phyloP scores from a whole-genome alignment of 2,329 filamentous ascomycete species.

The Phaeosphaeria sp. region DNA sequence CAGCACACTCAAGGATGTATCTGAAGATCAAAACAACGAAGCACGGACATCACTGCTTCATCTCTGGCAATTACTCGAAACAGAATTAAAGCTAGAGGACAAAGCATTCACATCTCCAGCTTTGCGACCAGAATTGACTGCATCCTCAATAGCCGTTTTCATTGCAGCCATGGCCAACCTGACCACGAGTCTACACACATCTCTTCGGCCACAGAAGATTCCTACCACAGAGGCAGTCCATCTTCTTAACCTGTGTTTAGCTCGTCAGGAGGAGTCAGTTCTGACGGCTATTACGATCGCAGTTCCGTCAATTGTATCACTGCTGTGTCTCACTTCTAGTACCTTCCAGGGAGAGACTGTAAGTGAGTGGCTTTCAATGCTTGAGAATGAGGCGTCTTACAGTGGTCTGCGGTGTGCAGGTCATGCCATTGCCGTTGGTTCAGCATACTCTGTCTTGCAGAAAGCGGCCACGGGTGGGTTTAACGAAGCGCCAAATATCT shows the following conservation, averaged over 20 bases:
- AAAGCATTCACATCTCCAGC: conserved; percentile 48
- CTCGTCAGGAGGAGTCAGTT: conserved; percentile 44
- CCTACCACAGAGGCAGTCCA: conserved; percentile 24
- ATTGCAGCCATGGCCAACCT: conserved; percentile 47
- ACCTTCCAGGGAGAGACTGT: conserved; percentile 23
- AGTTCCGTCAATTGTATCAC: conserved; percentile 22
- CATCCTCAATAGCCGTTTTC: conserved; percentile 66
- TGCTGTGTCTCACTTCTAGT: conserved; percentile 20
- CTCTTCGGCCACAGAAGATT: conserved; percentile 10
- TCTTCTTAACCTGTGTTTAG: conserved; percentile 42
- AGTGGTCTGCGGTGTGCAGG: conserved; percentile 50
- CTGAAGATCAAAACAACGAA: not conserved
- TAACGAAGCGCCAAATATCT: conserved; percentile 9
- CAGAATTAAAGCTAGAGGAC: conserved; percentile 45
- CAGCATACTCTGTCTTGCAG: conserved; percentile 37
- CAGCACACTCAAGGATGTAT: not conserved
- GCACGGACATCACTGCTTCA: conserved; percentile 18
- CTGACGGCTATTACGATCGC: conserved; percentile 37
- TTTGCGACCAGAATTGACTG: conserved; percentile 69
- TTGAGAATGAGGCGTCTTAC: conserved; percentile 48
- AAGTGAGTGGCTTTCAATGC: conserved; percentile 34
- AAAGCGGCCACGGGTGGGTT: not conserved
- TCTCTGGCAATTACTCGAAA: conserved; percentile 41
- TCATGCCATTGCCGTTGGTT: conserved; percentile 53
- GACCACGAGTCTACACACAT: conserved; percentile 9